Percentiles rank a stretch among this genome's conserved stretches.
phyloP scores from a whole-genome alignment of 805 yeast species.

The Wickerhamiella australiensis region DNA sequence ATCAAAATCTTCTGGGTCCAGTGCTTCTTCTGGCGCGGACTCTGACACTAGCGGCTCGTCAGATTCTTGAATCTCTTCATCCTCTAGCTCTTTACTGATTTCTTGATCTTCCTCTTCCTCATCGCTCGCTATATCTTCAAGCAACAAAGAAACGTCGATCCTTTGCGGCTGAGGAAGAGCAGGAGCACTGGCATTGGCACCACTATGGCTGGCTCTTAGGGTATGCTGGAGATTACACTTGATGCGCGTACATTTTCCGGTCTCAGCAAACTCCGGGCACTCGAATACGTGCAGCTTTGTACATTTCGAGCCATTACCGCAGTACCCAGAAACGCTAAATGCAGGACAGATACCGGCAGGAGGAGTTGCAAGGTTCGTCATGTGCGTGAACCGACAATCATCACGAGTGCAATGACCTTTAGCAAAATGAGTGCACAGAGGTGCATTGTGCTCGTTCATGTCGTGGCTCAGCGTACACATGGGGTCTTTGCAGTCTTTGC shows the following conservation, averaged over 20 bases:
- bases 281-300: constrained; percentile 43
- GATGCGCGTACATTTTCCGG: constrained; percentile 45
- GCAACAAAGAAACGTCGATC: constrained; percentile 14
- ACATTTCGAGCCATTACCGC: constrained; percentile 49
- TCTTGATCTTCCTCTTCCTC: constrained; percentile 9
- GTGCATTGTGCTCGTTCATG: constrained; percentile 48
- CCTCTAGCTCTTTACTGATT: too few relatives aligned
- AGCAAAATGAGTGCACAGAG: constrained; percentile 43
- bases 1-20: constrained; percentile 12
- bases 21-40: constrained; percentile 5
- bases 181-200: constrained; percentile 11
- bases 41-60: too few relatives aligned
- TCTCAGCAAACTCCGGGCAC: constrained; percentile 61
- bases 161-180: constrained; percentile 20
- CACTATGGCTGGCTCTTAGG: constrained; percentile 19
- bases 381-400: constrained; percentile 42
- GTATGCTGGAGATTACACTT: constrained; percentile 45
- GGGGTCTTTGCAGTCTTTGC: constrained; percentile 34
- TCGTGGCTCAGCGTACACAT: constrained; percentile 47
- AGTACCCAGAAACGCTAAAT: constrained; percentile 59
- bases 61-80: too few relatives aligned
- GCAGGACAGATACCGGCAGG: constrained; percentile 42
- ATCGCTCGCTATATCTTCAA: constrained; percentile 10
- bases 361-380: constrained; percentile 30
- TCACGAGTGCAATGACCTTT: constrained; percentile 37